These are phyloP conservation scores for Candida glucosophila DNA, from an alignment of 1,139 yeast genomes.

Conservation along the genomic window DNA sequence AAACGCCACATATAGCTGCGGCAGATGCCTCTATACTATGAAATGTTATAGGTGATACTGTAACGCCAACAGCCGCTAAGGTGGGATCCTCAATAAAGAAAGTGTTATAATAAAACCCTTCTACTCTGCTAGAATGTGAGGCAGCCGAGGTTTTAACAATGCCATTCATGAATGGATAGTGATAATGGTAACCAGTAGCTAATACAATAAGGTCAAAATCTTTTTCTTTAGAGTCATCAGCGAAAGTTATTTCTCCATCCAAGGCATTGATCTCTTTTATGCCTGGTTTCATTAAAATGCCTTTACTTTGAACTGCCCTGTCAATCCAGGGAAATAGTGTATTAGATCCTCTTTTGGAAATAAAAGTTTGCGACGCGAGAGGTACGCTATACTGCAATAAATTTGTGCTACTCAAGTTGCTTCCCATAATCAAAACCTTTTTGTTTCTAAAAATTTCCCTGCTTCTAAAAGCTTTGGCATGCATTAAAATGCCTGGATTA, in stretches of 20 bases:
- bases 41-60: constrained; percentile 9
- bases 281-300: constrained; percentile 12
- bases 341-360: constrained; percentile 14
- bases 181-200: constrained; percentile 37
- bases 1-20: constrained; percentile 22
- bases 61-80: constrained; percentile 29
- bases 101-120: constrained; percentile 27
- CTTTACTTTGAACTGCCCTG: constrained; percentile 17
- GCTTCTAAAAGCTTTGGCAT: constrained; percentile 32
- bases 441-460: constrained; percentile 18
- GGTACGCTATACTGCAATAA: constrained; percentile 33
- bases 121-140: constrained; percentile 14
- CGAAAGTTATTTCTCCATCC: constrained; percentile 17
- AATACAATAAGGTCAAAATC: constrained; percentile 28
- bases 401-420: constrained; percentile 36
- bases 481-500: constrained; percentile 32
- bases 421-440: constrained; percentile 31
- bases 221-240: constrained; percentile 16
- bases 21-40: constrained; percentile 32
- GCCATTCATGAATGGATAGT: constrained; percentile 29
- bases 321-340: constrained; percentile 8
- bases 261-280: constrained; percentile 13
- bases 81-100: constrained; percentile 27
- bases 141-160: constrained; percentile 9
- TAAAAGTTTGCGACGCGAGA: constrained; percentile 16